Conservation (phyloP, 108 stramenopile genomes). For the Skeletonema grethae region DNA sequence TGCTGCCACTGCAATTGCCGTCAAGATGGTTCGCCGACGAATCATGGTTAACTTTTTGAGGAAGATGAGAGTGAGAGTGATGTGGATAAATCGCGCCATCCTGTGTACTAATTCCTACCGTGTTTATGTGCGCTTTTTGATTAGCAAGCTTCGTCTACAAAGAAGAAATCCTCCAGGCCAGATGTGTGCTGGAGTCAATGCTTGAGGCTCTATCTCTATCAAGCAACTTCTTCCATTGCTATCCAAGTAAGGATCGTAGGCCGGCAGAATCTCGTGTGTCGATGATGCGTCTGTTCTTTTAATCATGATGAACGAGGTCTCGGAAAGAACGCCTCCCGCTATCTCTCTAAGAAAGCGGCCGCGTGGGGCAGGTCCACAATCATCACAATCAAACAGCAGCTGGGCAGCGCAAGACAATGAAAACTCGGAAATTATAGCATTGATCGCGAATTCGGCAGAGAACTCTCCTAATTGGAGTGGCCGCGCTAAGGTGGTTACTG, state of each 20-base stretch:
- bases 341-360: background rate
- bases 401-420: background rate
- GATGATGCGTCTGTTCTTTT: background rate
- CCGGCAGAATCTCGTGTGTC: background rate
- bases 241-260: background rate
- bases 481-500: background rate
- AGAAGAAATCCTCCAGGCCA: too few species aligned
- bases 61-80: too few species aligned
- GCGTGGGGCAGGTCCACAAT: background rate
- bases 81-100: background rate
- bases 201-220: too few species aligned
- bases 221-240: too few species aligned
- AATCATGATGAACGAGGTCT: background rate
- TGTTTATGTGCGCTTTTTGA: too few species aligned
- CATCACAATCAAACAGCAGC: background rate
- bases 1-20: conserved; percentile 15
- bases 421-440: conserved; percentile 4
- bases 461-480: background rate
- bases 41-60: too few species aligned
- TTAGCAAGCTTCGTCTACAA: too few species aligned
- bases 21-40: conserved; percentile 10
- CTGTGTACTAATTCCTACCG: background rate
- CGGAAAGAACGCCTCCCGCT: background rate
- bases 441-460: background rate
- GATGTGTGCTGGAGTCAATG: too few species aligned